Base-by-base conservation (phyloP, 495 filamentous ascomycete species). In the Xylaria scruposa region DNA sequence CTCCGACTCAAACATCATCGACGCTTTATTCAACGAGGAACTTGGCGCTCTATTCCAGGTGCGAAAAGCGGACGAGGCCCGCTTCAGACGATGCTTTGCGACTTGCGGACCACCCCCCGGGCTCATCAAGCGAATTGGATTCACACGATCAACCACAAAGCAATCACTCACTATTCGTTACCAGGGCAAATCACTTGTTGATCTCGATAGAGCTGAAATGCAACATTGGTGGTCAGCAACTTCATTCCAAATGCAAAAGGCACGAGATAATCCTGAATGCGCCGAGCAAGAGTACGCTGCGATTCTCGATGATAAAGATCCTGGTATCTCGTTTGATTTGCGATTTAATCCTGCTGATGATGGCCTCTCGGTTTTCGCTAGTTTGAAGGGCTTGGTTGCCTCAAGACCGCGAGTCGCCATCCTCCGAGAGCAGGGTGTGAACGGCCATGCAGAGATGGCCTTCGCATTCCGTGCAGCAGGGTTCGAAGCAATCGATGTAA, bases 41-140 rank as follows among this genome's bases (percentile, higher is more conserved):
- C 88, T 99, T n/a, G 95, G 95, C 69, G 96, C 95, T 21, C 92
- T 99, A 42, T 98, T 98, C 88, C 95, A 99, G 78, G 91, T 98
- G 46, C 90, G 92, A 56, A 92, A 91, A 80, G 88, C 89, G 26
- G 90, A 98, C 73, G 92, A 97, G 77, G 91, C 86, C 49, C 87
- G 92, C 54, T 98, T 99, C 87, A 91, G 91, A 70, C 87, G 91
- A 59, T 95, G 93, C 83, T 98, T 99, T 80, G 94, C 94, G 61
- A 97, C 93, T 44, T 96, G 93, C 78, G 95, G 95, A 7, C 93
- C 96, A 47, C 94, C 94, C 60, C 85, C 88, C 13, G 91, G 91
- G 47, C 78, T 97, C 75, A 91, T 98, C 73, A 90, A 88, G 75
- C 92, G 91, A 78, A 92, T 99, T 77, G 96, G 94, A 33, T 85